Conservation (phyloP, 305 asterid species). For the Rubia peregrina region DNA sequence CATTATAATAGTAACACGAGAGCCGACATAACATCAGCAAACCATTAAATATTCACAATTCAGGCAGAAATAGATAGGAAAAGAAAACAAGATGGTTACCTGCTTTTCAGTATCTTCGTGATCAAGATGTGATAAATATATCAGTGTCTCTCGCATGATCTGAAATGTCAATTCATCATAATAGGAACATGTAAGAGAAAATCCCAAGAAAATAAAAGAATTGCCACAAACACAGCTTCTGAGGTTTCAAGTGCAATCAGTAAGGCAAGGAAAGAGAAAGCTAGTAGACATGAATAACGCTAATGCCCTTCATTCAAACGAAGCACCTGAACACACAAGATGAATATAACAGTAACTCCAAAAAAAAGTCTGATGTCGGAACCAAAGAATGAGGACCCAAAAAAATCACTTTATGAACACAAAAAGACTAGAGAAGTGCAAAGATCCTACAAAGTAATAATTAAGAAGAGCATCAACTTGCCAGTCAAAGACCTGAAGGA, state of each 20-base stretch:
- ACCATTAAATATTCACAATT: background rate
- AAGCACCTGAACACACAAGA: background rate
- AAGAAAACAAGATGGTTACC: conserved; percentile 30
- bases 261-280: background rate
- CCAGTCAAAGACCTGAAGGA: no score
- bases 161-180: conserved; percentile 23
- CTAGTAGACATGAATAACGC: background rate
- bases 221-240: background rate
- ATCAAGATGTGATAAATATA: conserved; percentile 95
- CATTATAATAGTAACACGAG: no score
- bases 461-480: no score
- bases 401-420: no score
- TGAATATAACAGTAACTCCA: no score
- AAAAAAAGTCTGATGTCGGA: background rate
- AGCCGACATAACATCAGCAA: no score
- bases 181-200: background rate
- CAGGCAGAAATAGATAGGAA: background rate
- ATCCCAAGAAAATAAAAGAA: background rate
- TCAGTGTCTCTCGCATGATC: conserved; percentile 97
- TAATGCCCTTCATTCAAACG: background rate
- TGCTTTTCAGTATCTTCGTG: conserved; percentile 96
- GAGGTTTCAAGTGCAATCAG: background rate
- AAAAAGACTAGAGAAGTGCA: no score
- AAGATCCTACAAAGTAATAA: no score
- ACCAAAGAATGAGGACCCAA: background rate